Conservation (phyloP, 768 basidiomycete species). For the Suillus occidentalis region DNA sequence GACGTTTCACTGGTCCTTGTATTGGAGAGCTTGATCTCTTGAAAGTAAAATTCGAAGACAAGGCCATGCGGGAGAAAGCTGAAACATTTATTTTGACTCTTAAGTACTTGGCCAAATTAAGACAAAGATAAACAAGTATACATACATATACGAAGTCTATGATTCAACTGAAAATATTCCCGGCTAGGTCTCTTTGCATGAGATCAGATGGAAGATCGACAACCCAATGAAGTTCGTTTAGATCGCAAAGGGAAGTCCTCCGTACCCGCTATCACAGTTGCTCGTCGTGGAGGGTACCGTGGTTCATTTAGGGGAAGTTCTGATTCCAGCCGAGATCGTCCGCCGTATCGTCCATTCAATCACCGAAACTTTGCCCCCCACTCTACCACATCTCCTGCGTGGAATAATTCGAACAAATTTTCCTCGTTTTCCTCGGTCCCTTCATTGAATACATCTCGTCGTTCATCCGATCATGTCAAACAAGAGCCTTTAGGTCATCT, state of each 20-base stretch:
- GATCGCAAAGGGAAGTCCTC: constrained; percentile 31
- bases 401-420: neutral
- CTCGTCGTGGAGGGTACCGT: constrained; percentile 5
- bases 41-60: constrained; percentile 8
- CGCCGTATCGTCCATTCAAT: neutral
- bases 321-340: neutral
- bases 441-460: neutral
- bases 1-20: constrained; percentile 18
- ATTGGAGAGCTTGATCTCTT: constrained; percentile 16
- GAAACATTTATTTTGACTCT: neutral
- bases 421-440: neutral
- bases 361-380: neutral
- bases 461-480: neutral
- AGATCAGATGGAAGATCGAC: constrained; percentile 34
- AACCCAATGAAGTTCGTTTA: constrained; percentile 40
- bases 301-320: neutral
- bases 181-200: neutral
- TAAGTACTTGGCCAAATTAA: constrained; percentile 7
- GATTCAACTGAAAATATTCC: neutral
- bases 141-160: constrained; percentile 10
- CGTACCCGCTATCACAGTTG: constrained; percentile 28
- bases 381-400: neutral
- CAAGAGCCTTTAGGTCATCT: neutral
- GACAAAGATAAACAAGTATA: constrained; percentile 23
- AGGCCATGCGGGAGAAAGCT: neutral